Base-by-base conservation (phyloP, 371 early-diverging fungal genomes). In the Coemansia sp. region DNA sequence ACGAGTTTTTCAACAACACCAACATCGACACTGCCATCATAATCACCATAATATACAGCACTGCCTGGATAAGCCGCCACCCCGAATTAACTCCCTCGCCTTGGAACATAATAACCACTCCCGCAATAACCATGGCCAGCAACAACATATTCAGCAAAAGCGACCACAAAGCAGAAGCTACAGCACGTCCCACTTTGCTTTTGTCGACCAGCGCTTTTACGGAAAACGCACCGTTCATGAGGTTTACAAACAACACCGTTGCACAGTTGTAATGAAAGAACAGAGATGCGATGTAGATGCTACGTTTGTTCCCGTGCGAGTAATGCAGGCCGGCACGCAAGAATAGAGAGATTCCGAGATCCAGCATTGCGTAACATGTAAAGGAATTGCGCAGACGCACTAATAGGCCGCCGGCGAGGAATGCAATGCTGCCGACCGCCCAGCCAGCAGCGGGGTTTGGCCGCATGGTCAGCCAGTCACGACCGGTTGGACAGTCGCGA, bases 221-320 rank as follows among this genome's bases (percentile, higher is more conserved):
- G 3, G 47, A 20, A 33, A 60, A 47, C 16, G 54, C 26, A 11
- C 50, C 12, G 23, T 39, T 39, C 16, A 67, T 12, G 5, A 67
- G 4, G 44, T 28, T 54, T 12, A 54, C 53, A 28, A 53, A 67
- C 5, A 67, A 16, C 1, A 47, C 16, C 0, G 28, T 25, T 8
- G 67, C 75, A 0, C 62, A 14, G 52, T 44, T 58, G 52, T 73
- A 74, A 37, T 73, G 59, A 28, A 75, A 73, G 39, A 62, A 59
- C 20, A 75, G 18, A 1, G 75, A 75, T 3, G 75, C 74, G 21
- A 58, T 67, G 25, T 73, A 73, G n/a, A 62, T 62, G 14, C 57
- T 37, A 0, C 33, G 28, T 39, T 67, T 62, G 23, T 60, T 55
- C 1, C 62, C 75, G 1, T 21, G 14, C 1, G 39, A 39, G 18